Evolutionary conservation across 768 basidiomycete genomes (phyloP).

Genomic region (Ephemerocybe angulata): DNA sequence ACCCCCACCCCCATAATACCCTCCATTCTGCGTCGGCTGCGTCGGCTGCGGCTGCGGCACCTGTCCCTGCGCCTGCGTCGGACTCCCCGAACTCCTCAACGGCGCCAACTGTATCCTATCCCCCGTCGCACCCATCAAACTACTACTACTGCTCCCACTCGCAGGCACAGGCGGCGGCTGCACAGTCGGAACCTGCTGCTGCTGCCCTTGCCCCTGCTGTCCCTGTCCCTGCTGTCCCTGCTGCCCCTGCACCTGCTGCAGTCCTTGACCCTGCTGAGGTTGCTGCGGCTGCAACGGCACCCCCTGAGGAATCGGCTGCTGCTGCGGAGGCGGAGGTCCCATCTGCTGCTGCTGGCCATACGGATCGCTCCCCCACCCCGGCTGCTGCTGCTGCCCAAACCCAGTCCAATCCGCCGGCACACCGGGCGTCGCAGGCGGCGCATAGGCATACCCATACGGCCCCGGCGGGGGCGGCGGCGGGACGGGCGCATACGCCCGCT

Average conservation of each 20-base stretch:
- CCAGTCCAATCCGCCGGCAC: conserved; percentile 19
- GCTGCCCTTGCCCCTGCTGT: too few species aligned
- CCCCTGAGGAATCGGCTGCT: too few species aligned
- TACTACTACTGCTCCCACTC: neutral
- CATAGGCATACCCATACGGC: conserved; percentile 12
- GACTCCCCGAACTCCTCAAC: conserved; percentile 24
- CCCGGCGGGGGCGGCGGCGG: conserved; percentile 16
- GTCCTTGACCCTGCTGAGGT: conserved; percentile 19
- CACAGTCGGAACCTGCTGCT: neutral
- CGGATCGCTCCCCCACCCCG: conserved; percentile 13
- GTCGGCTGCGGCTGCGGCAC: conserved; percentile 1
- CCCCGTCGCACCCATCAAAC: conserved; percentile 19
- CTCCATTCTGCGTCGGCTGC: conserved; percentile 30
- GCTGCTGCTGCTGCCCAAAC: conserved; percentile 11
- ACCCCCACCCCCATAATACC: conserved; percentile 17
- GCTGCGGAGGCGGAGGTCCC: conserved; percentile 13
- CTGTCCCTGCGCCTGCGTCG: conserved; percentile 2
- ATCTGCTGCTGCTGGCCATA: conserved; percentile 14
- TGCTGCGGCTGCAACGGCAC: conserved; percentile 14
- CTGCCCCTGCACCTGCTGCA: conserved; percentile 14
- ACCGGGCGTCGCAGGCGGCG: conserved; percentile 13
- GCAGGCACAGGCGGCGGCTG: conserved; percentile 15
- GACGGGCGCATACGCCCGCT: conserved; percentile 16
- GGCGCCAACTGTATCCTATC: conserved; percentile 59
- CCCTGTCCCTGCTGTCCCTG: conserved; percentile 18